A percentile compares a stretch with the other conserved stretches of the same genome.
Conservation (phyloP, 176 grass and related monocot species). For the Cocos nucifera region DNA sequence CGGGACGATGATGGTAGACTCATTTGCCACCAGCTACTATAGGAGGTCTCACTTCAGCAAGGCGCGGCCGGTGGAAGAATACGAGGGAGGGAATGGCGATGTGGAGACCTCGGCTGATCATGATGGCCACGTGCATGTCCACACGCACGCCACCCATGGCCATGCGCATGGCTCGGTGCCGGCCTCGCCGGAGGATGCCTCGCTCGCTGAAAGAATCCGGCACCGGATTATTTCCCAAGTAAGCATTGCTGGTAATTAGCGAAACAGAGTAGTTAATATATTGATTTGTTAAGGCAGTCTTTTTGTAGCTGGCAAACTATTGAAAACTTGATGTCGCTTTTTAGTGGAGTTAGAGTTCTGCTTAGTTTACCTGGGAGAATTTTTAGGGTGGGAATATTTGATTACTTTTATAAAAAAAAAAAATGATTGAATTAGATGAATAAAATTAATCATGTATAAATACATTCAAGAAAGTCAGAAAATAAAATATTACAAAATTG, state of each 20-base stretch:
- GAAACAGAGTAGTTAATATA: no score
- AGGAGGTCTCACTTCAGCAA: conserved; percentile 70
- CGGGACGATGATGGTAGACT: conserved; percentile 80
- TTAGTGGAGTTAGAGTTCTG: no score
- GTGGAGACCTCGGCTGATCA: conserved; percentile 16
- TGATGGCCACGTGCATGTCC: conserved; percentile 27
- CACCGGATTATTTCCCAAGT: conserved; percentile 90
- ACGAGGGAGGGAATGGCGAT: conserved; percentile 13
- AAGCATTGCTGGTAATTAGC: conserved; percentile 9
- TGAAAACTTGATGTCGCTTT: no score
- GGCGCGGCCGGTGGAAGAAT: conserved; percentile 56
- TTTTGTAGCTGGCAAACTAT: no score
- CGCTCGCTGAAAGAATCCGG: conserved; percentile 50
- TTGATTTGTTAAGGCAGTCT: no score
- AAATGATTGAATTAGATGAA: no score
- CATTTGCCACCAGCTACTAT: conserved; percentile 87
- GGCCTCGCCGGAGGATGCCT: conserved; percentile 35
- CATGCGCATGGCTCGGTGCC: conserved; percentile 39
- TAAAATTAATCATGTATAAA: no score
- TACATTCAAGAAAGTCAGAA: no score
- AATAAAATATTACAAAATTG: no score
- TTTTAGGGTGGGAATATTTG: no score
- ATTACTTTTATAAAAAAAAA: no score
- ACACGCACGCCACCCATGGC: conserved; percentile 37
- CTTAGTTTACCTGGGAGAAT: no score